Evolutionary conservation across 257 asterid species (phyloP).

Genomic region (Mitragyna speciosa): DNA sequence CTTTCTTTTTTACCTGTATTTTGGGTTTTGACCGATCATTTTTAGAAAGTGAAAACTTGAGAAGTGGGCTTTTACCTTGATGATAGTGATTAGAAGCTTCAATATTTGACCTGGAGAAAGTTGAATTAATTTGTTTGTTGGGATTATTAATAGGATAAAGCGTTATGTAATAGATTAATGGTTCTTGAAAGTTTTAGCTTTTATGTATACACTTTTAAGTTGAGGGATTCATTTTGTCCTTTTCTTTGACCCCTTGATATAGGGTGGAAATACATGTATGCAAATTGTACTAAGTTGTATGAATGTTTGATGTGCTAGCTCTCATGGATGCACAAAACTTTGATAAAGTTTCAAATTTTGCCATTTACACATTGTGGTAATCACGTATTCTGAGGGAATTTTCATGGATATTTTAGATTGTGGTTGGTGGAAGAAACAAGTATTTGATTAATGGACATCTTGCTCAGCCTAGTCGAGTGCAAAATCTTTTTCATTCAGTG

Average conservation of each 20-base stretch:
- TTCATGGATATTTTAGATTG: constrained; percentile 62
- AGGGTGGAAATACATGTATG: background rate
- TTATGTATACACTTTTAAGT: background rate
- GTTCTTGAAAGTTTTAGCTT: background rate
- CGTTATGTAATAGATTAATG: background rate
- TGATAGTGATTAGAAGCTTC: background rate
- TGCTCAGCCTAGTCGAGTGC: constrained; percentile 98
- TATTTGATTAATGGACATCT: constrained; percentile 94
- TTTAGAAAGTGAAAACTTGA: background rate
- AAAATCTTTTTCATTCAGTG: constrained; percentile 98
- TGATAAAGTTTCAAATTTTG: background rate
- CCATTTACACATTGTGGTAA: background rate
- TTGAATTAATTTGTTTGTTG: too few species aligned
- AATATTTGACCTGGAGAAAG: too few species aligned
- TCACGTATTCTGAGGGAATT: background rate
- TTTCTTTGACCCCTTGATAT: background rate
- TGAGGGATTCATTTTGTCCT: background rate
- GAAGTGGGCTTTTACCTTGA: background rate
- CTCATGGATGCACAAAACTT: background rate
- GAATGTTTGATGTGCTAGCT: background rate
- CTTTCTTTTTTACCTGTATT: background rate
- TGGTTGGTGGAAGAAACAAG: constrained; percentile 99
- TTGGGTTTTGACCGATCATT: background rate
- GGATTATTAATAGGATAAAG: too few species aligned
- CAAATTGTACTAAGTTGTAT: background rate